Percentiles rank a stretch among this genome's conserved stretches.
Evolutionary conservation across 805 yeast species (phyloP).

Genomic region (Sugiyamaella qingdaonensis): DNA sequence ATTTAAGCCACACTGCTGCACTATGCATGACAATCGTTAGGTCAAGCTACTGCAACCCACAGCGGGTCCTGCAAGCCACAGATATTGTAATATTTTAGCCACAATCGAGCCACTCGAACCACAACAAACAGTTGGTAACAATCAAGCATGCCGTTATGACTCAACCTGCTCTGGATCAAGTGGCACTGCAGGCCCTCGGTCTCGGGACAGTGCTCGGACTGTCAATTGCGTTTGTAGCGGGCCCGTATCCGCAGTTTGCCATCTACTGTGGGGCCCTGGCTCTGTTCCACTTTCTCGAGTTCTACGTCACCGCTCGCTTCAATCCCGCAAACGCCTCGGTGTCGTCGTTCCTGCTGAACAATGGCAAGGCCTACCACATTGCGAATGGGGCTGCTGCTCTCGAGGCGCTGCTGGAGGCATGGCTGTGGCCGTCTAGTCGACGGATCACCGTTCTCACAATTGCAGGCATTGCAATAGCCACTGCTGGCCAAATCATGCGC

Average conservation of each 20-base stretch:
- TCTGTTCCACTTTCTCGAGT: conserved; percentile 78
- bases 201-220: conserved; percentile 28
- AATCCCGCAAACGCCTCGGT: conserved; percentile 62
- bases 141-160: too few relatives aligned
- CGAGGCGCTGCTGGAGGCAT: conserved; percentile 39
- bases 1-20: background rate
- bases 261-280: conserved; percentile 52
- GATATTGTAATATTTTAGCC: too few relatives aligned
- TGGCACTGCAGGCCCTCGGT: conserved; percentile 27
- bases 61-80: too few relatives aligned
- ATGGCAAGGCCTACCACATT: conserved; percentile 52
- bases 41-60: conserved; percentile 17
- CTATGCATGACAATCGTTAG: background rate
- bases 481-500: conserved; percentile 64
- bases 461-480: conserved; percentile 46
- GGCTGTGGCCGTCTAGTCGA: background rate
- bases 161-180: conserved; percentile 18
- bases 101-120: too few relatives aligned
- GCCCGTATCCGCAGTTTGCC: conserved; percentile 31
- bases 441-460: conserved; percentile 13
- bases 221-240: conserved; percentile 3
- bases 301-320: conserved; percentile 69
- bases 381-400: conserved; percentile 55
- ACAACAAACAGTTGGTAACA: too few relatives aligned
- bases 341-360: conserved; percentile 65